Evolutionary conservation across 345 rosid genomes (phyloP).

Genomic region (Crucihimalaya himalaica): DNA sequence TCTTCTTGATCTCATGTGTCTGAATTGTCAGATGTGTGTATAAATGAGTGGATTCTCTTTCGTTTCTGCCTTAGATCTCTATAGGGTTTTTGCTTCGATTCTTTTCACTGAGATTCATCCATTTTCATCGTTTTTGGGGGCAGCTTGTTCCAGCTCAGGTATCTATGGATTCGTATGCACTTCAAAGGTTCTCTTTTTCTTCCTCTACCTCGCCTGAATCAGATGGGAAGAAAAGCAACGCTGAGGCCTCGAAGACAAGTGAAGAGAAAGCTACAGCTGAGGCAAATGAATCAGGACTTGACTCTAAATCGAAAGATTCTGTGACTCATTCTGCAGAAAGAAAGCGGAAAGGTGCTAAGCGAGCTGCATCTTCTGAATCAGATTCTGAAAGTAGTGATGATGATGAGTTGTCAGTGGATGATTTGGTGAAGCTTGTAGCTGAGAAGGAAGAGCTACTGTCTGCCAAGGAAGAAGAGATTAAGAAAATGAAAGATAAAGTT

Average conservation of each 20-base stretch:
- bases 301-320: conserved; percentile 45
- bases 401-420: conserved; percentile 63
- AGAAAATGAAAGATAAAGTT: conserved; percentile 74
- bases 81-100: conserved; percentile 16
- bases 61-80: conserved; percentile 25
- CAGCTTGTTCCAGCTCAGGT: conserved; percentile 51
- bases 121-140: conserved; percentile 24
- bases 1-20: conserved; percentile 3
- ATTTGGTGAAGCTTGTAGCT: conserved; percentile 63
- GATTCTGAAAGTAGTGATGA: conserved; percentile 64
- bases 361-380: conserved; percentile 62
- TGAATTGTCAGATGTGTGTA: conserved; percentile 1
- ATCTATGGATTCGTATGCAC: conserved; percentile 38
- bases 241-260: conserved; percentile 37
- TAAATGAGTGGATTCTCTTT: not conserved
- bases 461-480: conserved; percentile 60
- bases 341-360: conserved; percentile 51
- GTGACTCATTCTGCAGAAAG: conserved; percentile 40
- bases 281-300: conserved; percentile 54
- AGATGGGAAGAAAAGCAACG: conserved; percentile 45
- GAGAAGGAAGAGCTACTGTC: conserved; percentile 81
- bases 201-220: conserved; percentile 63
- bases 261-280: conserved; percentile 51
- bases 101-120: conserved; percentile 25
- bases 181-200: conserved; percentile 54